A percentile compares a stretch with the other conserved stretches of the same genome.
phyloP scores from a whole-genome alignment of 1,284 basidiomycete species.

The Rhodotorula sp. region DNA sequence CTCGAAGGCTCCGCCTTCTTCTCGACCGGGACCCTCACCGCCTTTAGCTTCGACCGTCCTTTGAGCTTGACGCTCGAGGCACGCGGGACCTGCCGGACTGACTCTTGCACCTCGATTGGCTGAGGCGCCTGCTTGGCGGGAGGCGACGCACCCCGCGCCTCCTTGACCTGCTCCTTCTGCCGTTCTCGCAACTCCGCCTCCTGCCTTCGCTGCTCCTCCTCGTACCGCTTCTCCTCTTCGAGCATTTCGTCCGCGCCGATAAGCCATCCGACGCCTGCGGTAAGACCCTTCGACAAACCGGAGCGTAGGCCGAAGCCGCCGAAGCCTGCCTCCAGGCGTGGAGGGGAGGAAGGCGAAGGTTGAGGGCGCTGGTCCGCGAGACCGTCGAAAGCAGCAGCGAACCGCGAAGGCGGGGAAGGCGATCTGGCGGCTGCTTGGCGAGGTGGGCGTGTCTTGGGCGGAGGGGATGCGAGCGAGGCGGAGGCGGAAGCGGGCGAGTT shows the following conservation, averaged over 20 bases:
- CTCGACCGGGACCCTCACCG: too few relatives aligned
- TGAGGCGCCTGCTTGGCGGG: neutral
- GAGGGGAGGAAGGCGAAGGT: neutral
- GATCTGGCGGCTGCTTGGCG: neutral
- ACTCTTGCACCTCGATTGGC: neutral
- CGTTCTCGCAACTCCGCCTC: neutral
- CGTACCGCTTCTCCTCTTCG: neutral
- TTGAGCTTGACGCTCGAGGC: neutral
- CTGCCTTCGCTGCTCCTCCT: neutral
- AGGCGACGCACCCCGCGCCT: neutral
- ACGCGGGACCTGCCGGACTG: neutral
- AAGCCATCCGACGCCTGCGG: constrained; percentile 80
- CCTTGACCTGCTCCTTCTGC: neutral
- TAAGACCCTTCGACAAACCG: constrained; percentile 59
- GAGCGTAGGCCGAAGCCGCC: constrained; percentile 51
- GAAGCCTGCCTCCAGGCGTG: constrained; percentile 52
- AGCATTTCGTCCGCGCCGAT: constrained; percentile 65
- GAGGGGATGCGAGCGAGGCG: too few relatives aligned
- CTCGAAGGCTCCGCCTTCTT: neutral
- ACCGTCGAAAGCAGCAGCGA: neutral
- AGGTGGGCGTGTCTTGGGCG: too few relatives aligned
- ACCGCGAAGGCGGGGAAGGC: neutral
- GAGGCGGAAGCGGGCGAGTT: too few relatives aligned
- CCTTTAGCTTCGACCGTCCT: neutral
- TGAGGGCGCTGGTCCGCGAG: neutral